Evolutionary conservation across 192 early-diverging fungal species (phyloP).

Genomic region (Pilobolus umbonatus): DNA sequence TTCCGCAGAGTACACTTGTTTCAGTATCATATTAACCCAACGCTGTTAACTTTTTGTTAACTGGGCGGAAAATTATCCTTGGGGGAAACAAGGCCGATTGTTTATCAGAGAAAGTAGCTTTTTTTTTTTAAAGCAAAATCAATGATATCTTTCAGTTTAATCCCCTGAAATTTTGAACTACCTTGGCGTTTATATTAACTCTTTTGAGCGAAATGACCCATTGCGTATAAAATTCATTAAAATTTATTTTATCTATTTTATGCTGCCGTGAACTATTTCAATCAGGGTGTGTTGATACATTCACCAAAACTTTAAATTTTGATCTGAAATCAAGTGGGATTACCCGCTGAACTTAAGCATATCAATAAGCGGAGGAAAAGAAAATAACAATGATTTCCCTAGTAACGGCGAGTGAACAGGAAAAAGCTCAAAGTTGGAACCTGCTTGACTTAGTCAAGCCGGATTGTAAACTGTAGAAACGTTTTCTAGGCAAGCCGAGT

Average conservation of each 20-base stretch:
- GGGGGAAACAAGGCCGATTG: too few relatives aligned
- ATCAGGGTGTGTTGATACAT: too few relatives aligned
- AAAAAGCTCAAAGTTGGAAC: constrained; percentile 68
- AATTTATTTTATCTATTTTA: too few relatives aligned
- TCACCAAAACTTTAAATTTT: constrained; percentile 25
- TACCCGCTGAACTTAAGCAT: constrained; percentile 78
- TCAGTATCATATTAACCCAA: background rate
- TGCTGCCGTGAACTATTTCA: too few relatives aligned
- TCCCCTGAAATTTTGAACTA: too few relatives aligned
- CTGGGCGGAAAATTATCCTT: too few relatives aligned
- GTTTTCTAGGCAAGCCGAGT: constrained; percentile 36
- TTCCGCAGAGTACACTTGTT: constrained; percentile 3
- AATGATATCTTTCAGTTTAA: too few relatives aligned
- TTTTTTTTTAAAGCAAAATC: too few relatives aligned
- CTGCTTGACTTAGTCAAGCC: constrained; percentile 37
- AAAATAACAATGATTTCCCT: constrained; percentile 76
- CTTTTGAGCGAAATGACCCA: too few relatives aligned
- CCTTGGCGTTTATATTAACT: too few relatives aligned
- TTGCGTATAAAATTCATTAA: too few relatives aligned
- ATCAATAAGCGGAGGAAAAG: constrained; percentile 78
- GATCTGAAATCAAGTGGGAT: constrained; percentile 59
- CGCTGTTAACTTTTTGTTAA: background rate
- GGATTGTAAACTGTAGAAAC: constrained; percentile 62
- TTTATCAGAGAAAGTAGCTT: too few relatives aligned
- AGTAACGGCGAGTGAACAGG: constrained; percentile 77